A percentile compares a stretch with the other conserved stretches of the same genome.
phyloP scores from a whole-genome alignment of 139 green algal genomes.

The Bryopsis sp. region DNA sequence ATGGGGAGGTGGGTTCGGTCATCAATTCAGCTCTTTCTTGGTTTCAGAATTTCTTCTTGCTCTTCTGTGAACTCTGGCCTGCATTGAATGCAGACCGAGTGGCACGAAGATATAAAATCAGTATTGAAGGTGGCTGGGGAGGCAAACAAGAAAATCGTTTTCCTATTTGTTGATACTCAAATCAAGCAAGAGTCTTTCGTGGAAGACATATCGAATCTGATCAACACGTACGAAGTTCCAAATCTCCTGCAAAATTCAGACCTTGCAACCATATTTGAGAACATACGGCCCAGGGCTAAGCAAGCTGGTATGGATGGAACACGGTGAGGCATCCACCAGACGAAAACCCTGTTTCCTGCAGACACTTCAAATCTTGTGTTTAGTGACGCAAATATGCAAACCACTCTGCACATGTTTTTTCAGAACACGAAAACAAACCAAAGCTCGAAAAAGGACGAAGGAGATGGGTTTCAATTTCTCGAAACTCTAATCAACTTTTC shows the following conservation, averaged over 20 bases:
- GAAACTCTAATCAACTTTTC: no score
- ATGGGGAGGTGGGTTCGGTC: constrained; percentile 49
- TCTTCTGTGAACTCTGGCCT: no score
- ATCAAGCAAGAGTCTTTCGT: constrained; percentile 37
- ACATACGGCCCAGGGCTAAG: constrained; percentile 51
- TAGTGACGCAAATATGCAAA: not conserved
- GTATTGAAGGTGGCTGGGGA: constrained; percentile 22
- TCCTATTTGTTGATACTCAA: constrained; percentile 43
- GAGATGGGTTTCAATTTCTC: no score
- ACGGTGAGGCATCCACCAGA: not conserved
- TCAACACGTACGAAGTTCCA: constrained; percentile 45
- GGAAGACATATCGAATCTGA: constrained; percentile 36
- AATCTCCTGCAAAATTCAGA: constrained; percentile 69
- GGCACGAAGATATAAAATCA: constrained; percentile 28
- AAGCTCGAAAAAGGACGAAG: no score
- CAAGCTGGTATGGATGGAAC: constrained; percentile 44
- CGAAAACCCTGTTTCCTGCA: constrained; percentile 1
- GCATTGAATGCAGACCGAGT: no score
- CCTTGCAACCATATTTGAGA: constrained; percentile 46
- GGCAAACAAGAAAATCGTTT: constrained; percentile 24
- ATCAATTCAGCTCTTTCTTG: constrained; percentile 33
- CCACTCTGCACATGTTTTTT: not conserved
- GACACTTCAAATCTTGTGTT: no score
- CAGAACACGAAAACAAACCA: no score
- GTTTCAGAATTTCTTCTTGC: no score